Evolutionary conservation across 108 stramenopile species (phyloP), one percentile per base, ranked within the genome.

Genomic region (Asterionellopsis glacialis): DNA sequence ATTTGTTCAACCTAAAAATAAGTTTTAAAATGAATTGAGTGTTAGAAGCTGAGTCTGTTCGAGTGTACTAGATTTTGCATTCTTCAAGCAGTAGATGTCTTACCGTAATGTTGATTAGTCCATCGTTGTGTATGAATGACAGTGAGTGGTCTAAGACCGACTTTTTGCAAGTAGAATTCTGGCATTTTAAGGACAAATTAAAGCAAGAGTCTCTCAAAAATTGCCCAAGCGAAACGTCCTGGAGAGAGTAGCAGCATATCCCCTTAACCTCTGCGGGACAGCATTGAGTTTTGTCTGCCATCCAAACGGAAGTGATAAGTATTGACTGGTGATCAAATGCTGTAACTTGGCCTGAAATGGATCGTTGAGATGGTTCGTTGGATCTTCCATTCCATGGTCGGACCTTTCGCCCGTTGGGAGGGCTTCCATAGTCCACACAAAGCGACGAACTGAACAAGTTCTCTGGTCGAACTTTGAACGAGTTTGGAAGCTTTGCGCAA

Each of bases 211-310:
- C 94, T 24, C 88, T 68, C 11, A 98, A 75, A 66, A 97, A 98
- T 48, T 96, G 90, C 19, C 97, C 97, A 12, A 98, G 70, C 5
- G 90, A 78, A 25, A 95, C 86, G 67, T 98, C 97, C 65, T 92
- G 93, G 54, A 79, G 55, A 0, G 87, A 90, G 67, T 96, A 98
- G 63, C 93, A 98, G 51, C 88, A 87, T 47, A 98, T 95, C 38
- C 91, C 93, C 69, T 97, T 96, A 11, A 98, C 95, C 72, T 97
- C 96, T 19, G 97, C 96, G n/a, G 89, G 85, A 57, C 78, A 79
- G 61, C 89, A 96, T 65, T 98, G 97, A 9, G 90, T 81, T 62
- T 87, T 90, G 16, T 86, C 88, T 26, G 89, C 81, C 95, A 97
- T 97, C 96, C 96, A 96, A 25, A 97, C 78, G 45, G 87, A 90